Evolutionary conservation across 2,329 filamentous ascomycete genomes (phyloP), one percentile per base, ranked within the genome.

Genomic region (Nectriaceae sp.): DNA sequence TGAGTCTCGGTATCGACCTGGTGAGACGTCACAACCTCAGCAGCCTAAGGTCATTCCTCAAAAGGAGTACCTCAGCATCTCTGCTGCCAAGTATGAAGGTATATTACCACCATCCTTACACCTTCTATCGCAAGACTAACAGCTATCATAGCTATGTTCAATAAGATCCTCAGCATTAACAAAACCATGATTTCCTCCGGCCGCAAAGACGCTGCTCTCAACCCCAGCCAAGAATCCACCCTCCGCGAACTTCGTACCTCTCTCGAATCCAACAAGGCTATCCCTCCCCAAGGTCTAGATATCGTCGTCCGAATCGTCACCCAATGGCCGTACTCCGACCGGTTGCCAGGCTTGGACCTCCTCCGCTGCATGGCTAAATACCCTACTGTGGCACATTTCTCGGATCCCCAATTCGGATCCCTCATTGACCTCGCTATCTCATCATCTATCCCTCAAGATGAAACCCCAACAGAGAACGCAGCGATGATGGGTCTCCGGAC

Each of bases 401-500:
- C 72, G 0, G 77, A 82, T 42, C 70, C 77, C 1, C 70, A 73
- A 3, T 72, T 77, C 22, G 74, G 74, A 3, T 85, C 82, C 29
- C 72, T 92, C 11, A 71, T 97, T 5, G 75, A 84, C 26, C 67
- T 76, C 5, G 72, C 73, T 18, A 67, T 80, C 3, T 65, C 37
- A 58, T 71, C 31, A 50, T 76, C 53, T 55, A 68, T 55, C 52
- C 70, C 66, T 1, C 78, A 83, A 8, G 67, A 71, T 4, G 72
- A 79, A 0, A 76, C 82, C 2, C 75, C 87, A 0, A 84, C 84
- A 31, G 79, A 86, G 44, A 97, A 97, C 69, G 90, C 90, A 56
- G 82, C 84, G 11, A 96, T 97, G 87, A 88, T 99, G 76, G 85
- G 87, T 0, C 77, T 90, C 11, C 88, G 94, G 4, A 82, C 87